phyloP scores from a whole-genome alignment of 2,329 filamentous ascomycete genomes.

The Proliferodiscus dingleyae region DNA sequence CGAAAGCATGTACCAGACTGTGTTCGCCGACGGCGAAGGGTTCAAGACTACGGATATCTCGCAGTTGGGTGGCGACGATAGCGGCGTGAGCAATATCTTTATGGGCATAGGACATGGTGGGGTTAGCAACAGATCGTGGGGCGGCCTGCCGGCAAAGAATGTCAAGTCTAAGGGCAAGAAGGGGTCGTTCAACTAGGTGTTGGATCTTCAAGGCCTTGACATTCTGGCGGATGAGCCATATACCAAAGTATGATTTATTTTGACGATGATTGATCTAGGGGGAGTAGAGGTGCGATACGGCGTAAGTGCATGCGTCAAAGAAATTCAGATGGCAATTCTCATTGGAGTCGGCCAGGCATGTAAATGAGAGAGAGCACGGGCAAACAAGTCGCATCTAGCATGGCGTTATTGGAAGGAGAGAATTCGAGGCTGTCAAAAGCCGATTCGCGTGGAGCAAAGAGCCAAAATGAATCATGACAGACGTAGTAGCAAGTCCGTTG shows the following conservation, averaged over 20 bases:
- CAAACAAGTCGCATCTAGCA: background rate
- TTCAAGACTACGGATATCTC: slow-evolving; percentile 38
- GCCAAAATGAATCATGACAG: background rate
- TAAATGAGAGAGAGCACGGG: background rate
- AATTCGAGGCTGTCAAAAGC: background rate
- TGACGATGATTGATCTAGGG: slow-evolving; percentile 2
- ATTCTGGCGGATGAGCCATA: too few species aligned
- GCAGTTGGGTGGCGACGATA: slow-evolving; percentile 18
- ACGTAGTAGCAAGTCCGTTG: background rate
- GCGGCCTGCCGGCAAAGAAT: background rate
- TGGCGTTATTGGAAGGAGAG: slow-evolving; percentile 6
- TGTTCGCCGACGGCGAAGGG: slow-evolving; percentile 76
- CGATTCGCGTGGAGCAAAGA: background rate
- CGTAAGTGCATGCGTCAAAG: slow-evolving; percentile 11
- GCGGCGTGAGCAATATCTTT: background rate
- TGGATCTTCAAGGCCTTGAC: too few species aligned
- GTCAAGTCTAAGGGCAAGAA: slow-evolving; percentile 7
- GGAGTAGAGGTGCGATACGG: slow-evolving; percentile 6
- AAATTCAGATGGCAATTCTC: background rate
- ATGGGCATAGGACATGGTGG: background rate
- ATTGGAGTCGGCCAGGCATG: background rate
- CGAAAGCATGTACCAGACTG: slow-evolving; percentile 60
- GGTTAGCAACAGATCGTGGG: slow-evolving; percentile 1
- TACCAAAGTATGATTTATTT: too few species aligned
- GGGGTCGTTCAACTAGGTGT: background rate